phyloP scores from a whole-genome alignment of 2,329 filamentous ascomycete genomes.

The Fusarium virguliforme region DNA sequence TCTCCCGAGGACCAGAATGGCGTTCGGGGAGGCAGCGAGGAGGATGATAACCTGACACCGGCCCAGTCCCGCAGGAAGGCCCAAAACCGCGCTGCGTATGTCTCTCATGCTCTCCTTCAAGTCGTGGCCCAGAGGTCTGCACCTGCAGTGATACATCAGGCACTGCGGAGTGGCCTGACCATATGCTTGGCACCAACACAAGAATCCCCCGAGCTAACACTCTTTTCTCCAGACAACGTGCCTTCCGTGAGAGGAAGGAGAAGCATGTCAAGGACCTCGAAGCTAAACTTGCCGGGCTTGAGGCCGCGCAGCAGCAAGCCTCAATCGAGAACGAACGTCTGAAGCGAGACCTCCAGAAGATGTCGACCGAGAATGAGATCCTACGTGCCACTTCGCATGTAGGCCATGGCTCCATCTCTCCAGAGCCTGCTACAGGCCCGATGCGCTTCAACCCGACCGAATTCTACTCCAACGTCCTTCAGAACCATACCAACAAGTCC shows the following conservation, averaged over 20 bases:
- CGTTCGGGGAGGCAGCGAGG: conserved; percentile 65
- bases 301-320: conserved; percentile 80
- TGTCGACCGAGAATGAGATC: conserved; percentile 93
- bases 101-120: conserved; percentile 45
- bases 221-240: conserved; percentile 79
- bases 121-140: not conserved
- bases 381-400: conserved; percentile 81
- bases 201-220: conserved; percentile 34
- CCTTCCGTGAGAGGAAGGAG: conserved; percentile 96
- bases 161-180: not conserved
- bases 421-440: conserved; percentile 74
- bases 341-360: conserved; percentile 86
- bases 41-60: conserved; percentile 70
- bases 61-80: conserved; percentile 73
- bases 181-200: not conserved
- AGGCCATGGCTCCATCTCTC: conserved; percentile 59
- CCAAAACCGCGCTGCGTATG: conserved; percentile 75
- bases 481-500: conserved; percentile 74
- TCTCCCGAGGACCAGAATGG: conserved; percentile 55
- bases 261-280: conserved; percentile 95
- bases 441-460: conserved; percentile 81
- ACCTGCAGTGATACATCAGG: conserved; percentile 1
- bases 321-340: conserved; percentile 89
- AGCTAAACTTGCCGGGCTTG: conserved; percentile 83
- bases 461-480: conserved; percentile 76